A percentile compares a stretch with the other conserved stretches of the same genome.
Evolutionary conservation across 2,329 filamentous ascomycete genomes (phyloP).

Genomic region (Onygenales sp.): DNA sequence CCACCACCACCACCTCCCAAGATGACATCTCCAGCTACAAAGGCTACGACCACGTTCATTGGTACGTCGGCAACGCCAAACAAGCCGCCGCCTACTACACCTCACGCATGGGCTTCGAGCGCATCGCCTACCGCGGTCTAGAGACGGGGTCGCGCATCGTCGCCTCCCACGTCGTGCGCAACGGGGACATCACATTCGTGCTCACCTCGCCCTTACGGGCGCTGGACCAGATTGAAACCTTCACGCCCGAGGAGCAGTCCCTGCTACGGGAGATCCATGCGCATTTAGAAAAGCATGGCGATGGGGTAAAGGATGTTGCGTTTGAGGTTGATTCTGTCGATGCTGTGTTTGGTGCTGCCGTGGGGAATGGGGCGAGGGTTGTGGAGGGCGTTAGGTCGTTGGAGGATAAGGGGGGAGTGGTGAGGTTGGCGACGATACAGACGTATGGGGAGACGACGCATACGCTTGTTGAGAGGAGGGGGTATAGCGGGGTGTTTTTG

Average conservation of each 20-base stretch:
- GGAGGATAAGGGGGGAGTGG: conserved; percentile 53
- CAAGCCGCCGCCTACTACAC: conserved; percentile 87
- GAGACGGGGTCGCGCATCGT: conserved; percentile 77
- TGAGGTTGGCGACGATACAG: conserved; percentile 68
- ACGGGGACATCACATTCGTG: conserved; percentile 34
- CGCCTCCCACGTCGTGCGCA: conserved; percentile 62
- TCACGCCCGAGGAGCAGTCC: conserved; percentile 47
- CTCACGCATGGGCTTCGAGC: conserved; percentile 74
- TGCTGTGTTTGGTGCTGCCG: conserved; percentile 65
- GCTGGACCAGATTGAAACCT: conserved; percentile 50
- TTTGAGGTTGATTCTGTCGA: conserved; percentile 89
- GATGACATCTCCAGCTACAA: conserved; percentile 42
- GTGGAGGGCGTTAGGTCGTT: conserved; percentile 45
- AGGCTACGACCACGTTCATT: conserved; percentile 87
- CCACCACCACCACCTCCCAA: conserved; percentile 11
- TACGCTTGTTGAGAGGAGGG: conserved; percentile 66
- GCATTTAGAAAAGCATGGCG: conserved; percentile 79
- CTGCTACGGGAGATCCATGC: conserved; percentile 66
- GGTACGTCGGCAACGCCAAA: conserved; percentile 96
- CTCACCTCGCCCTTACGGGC: conserved; percentile 46
- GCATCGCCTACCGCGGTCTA: conserved; percentile 74
- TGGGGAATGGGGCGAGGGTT: conserved; percentile 40
- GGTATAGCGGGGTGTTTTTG: conserved; percentile 68
- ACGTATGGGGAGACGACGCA: conserved; percentile 96
- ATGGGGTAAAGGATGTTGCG: conserved; percentile 89